Evolutionary conservation across 176 grass and related monocot species (phyloP).

Genomic region (Aegilops tauschii): DNA sequence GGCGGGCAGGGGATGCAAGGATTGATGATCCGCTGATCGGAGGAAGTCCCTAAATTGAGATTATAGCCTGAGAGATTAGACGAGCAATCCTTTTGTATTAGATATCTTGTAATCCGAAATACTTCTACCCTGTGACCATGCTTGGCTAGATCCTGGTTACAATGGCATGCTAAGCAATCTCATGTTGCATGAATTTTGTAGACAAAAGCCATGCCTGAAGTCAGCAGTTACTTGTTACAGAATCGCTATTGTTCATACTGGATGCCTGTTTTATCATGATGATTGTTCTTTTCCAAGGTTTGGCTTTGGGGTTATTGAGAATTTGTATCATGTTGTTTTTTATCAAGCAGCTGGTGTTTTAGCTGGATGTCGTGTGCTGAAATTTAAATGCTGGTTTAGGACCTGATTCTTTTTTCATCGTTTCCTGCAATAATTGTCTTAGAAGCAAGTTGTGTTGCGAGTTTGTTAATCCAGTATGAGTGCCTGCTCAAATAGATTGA

Average conservation of each 20-base stretch:
- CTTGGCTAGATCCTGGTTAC: conserved; percentile 8
- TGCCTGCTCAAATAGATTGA: not conserved
- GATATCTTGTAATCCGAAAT: conserved; percentile 19
- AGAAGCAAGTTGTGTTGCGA: not conserved
- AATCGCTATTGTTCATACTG: conserved; percentile 2
- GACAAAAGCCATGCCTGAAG: not conserved
- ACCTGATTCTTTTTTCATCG: not conserved
- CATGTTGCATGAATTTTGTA: conserved; percentile 24
- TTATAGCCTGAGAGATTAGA: conserved; percentile 25
- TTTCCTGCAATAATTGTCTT: not conserved
- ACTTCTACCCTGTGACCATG: not conserved
- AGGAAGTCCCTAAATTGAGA: not conserved
- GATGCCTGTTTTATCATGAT: not conserved
- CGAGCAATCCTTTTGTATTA: conserved; percentile 4
- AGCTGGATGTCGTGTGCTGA: not conserved
- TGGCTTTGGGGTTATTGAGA: not conserved
- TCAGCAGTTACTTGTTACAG: not conserved
- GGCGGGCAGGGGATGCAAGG: conserved; percentile 63
- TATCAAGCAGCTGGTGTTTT: not conserved
- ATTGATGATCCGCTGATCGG: conserved; percentile 43
- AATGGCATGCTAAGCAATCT: not conserved
- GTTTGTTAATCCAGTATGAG: not conserved
- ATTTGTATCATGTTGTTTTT: not conserved
- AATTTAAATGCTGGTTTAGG: not conserved
- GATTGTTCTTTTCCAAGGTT: not conserved